Evolutionary conservation across 495 filamentous ascomycete genomes (phyloP).

Genomic region (Chaetomidium leptoderma): DNA sequence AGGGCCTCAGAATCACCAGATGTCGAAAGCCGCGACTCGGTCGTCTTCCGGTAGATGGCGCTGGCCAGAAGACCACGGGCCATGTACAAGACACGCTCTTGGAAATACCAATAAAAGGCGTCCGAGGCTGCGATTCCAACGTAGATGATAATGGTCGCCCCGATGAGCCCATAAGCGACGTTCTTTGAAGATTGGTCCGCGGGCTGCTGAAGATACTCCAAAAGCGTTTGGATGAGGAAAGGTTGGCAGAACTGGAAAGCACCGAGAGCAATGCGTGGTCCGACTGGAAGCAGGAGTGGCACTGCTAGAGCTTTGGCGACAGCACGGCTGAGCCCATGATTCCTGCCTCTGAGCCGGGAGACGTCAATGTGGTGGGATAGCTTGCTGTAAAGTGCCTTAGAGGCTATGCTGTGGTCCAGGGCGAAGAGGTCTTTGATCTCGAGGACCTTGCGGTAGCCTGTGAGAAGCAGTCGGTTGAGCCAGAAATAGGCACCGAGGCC

Average conservation of each 20-base stretch:
- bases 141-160: constrained; percentile 31
- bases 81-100: constrained; percentile 57
- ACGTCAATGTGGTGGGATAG: constrained; percentile 10
- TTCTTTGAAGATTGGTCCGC: constrained; percentile 37
- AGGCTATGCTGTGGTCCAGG: constrained; percentile 31
- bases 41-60: constrained; percentile 50
- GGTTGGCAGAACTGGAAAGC: constrained; percentile 61
- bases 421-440: constrained; percentile 23
- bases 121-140: constrained; percentile 35
- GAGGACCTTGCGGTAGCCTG: constrained; percentile 21
- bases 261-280: constrained; percentile 29
- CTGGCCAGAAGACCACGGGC: constrained; percentile 54
- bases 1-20: constrained; percentile 51
- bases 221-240: constrained; percentile 54
- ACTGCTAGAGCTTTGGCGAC: constrained; percentile 22
- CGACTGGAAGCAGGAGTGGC: constrained; percentile 31
- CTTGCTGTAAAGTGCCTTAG: constrained; percentile 16
- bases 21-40: constrained; percentile 40
- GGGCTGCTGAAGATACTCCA: constrained; percentile 44
- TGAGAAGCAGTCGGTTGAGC: constrained; percentile 25
- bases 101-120: constrained; percentile 54
- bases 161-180: constrained; percentile 40
- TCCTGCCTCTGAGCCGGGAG: constrained; percentile 8
- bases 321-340: constrained; percentile 21
- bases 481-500: constrained; percentile 24